These are phyloP conservation scores for Ophiocordyceps sinensis DNA, from an alignment of 2,329 filamentous ascomycete genomes.

Conservation along the genomic window DNA sequence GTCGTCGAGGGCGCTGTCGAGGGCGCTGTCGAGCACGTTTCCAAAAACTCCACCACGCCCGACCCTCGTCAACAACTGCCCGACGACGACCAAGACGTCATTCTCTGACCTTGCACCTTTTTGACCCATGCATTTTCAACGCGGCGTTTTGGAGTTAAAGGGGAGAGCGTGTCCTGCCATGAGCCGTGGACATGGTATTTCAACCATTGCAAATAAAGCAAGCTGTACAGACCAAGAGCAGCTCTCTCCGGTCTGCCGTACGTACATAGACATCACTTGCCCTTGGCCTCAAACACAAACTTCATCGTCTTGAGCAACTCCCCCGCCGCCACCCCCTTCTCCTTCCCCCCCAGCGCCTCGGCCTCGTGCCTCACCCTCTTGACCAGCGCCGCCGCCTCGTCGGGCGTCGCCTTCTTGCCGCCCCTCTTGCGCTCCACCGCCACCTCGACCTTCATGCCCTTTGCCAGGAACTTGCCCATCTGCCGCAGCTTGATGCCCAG, in stretches of 20 bases:
- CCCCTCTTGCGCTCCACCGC: constrained; percentile 52
- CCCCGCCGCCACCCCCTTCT: constrained; percentile 25
- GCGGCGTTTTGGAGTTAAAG: too few relatives aligned
- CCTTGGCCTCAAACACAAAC: constrained; percentile 25
- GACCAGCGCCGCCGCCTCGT: constrained; percentile 48
- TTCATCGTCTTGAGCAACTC: constrained; percentile 29
- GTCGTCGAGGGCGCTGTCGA: constrained; percentile 16
- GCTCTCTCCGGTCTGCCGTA: too few relatives aligned
- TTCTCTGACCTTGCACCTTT: neutral
- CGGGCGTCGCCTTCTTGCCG: constrained; percentile 39
- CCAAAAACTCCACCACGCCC: too few relatives aligned
- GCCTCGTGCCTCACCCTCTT: constrained; percentile 19
- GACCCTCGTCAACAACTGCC: too few relatives aligned
- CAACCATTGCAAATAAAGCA: too few relatives aligned
- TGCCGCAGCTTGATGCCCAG: constrained; percentile 55
- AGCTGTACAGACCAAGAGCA: too few relatives aligned
- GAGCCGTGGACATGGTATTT: too few relatives aligned
- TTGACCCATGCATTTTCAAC: too few relatives aligned
- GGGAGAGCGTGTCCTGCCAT: too few relatives aligned
- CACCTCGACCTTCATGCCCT: constrained; percentile 65
- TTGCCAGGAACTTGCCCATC: constrained; percentile 53
- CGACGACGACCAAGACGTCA: constrained; percentile 16
- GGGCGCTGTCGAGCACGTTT: neutral
- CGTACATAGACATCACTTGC: neutral
- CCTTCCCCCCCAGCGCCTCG: constrained; percentile 22